Base-by-base conservation (phyloP, 208 protist species). In the Crithidia brevicula region DNA sequence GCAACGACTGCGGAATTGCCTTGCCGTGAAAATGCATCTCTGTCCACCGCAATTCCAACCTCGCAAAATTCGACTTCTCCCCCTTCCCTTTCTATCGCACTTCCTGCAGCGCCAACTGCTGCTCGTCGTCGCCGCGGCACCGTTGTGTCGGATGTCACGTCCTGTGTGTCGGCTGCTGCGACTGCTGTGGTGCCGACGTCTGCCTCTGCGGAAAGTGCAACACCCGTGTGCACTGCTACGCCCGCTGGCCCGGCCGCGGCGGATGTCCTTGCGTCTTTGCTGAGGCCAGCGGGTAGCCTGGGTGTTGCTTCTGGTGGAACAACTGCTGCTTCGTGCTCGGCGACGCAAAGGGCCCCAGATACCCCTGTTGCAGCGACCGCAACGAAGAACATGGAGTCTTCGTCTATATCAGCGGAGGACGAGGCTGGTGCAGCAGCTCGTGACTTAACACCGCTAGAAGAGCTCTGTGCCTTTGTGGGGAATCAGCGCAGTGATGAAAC, bases 51-150 rank as follows among this genome's bases (percentile, higher is more conserved):
- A n/a, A n/a, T n/a, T n/a, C n/a, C n/a, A n/a, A n/a, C n/a, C n/a
- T n/a, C n/a, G n/a, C n/a, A n/a, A n/a, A n/a, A n/a, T n/a, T n/a
- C n/a, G n/a, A n/a, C n/a, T n/a, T n/a, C n/a, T n/a, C n/a, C n/a
- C n/a, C n/a, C n/a, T n/a, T n/a, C n/a, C n/a, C n/a, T n/a, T n/a
- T n/a, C n/a, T n/a, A n/a, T n/a, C n/a, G n/a, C n/a, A n/a, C n/a
- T n/a, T n/a, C n/a, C 36, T 40, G 36, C 36, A 40, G 10, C 36
- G 36, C 8, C 34, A 8, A 7, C 40, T 36, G 31, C 11, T 6
- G 30, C 33, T 7, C 67, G 51, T 38, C 58, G 67, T 34, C 67
- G 67, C 33, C 58, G 67, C 22, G 67, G 58, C 11, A 33, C 59
- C 16, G 51, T 67, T 7, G 67, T 67, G 22, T 46, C 40, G 1